phyloP scores from a whole-genome alignment of 129 eudicot genomes.

The Arctium minus region DNA sequence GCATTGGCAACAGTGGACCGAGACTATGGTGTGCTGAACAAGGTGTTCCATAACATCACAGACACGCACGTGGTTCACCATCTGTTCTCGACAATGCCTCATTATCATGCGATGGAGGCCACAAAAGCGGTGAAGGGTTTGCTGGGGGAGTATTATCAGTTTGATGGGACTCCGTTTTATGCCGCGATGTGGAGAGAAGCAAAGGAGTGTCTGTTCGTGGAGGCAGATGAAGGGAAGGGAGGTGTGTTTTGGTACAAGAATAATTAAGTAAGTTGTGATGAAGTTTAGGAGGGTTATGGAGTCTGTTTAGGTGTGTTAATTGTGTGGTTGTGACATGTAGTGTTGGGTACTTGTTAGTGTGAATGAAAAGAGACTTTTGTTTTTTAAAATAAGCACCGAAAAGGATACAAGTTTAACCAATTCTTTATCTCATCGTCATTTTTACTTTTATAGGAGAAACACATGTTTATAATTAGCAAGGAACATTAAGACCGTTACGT shows the following conservation, averaged over 20 bases:
- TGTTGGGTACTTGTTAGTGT: not conserved
- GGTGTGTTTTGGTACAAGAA: slow-evolving; percentile 51
- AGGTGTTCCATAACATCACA: slow-evolving; percentile 54
- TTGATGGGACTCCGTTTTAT: slow-evolving; percentile 40
- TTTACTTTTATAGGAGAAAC: no score
- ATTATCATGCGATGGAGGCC: slow-evolving; percentile 55
- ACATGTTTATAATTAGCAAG: no score
- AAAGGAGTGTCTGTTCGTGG: slow-evolving; percentile 45
- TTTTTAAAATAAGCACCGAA: not conserved
- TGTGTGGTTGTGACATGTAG: not conserved
- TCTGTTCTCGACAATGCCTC: slow-evolving; percentile 59
- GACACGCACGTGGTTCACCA: slow-evolving; percentile 57
- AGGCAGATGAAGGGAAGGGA: slow-evolving; percentile 30
- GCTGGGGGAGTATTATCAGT: slow-evolving; percentile 48
- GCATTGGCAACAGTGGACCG: slow-evolving; percentile 56
- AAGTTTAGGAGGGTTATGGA: not conserved
- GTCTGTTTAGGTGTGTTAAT: not conserved
- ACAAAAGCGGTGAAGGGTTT: slow-evolving; percentile 27
- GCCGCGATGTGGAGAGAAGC: slow-evolving; percentile 42
- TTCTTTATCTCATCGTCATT: no score
- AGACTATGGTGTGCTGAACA: slow-evolving; percentile 54
- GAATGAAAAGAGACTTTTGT: not conserved
- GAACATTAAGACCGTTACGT: no score
- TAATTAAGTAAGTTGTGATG: not conserved
- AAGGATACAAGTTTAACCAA: no score